Evolutionary conservation across 768 basidiomycete species (phyloP), one percentile per base, ranked within the genome.

Genomic region (Pleurotus ostreatus): DNA sequence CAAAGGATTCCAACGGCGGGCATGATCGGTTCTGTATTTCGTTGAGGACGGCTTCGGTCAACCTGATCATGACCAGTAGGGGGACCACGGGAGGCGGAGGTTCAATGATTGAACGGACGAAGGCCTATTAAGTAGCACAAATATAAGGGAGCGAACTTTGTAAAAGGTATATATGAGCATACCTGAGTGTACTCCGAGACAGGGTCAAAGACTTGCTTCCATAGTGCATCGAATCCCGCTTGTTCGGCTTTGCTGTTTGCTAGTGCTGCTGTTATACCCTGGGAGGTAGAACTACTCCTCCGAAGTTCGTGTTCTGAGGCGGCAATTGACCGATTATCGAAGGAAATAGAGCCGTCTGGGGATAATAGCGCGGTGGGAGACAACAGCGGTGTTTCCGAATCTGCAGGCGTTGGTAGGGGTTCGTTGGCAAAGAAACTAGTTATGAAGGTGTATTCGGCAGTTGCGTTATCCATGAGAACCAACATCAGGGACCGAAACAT

Each of bases 191-290:
- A 97, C 55, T 92, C 89, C 57, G 96, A 71, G 4, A 90, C 89
- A 1, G 97, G 93, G 60, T 96, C 95, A 71, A 97, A 84, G 40
- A 97, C 82, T 65, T 92, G 89, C 68, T 94, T 96, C 94, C 95
- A 99, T 9, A 92, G 75, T 1, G 74, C 73, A 62, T 85, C 82
- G 26, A 88, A 70, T 9, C 72, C 78, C 8, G 78, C 73, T 60
- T 83, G 80, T 55, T 88, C 84, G 55, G 83, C 81, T 69, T 85
- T 88, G 37, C 76, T 71, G n/a, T 15, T 53, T 8, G 51, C 39
- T 20, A 53, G 39, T 53, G 71, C 74, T 25, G 68, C 65, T 43
- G 71, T 64, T 40, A 69, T 73, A 52, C 70, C 69, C 7, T 68
- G 66, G 44, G 60, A 68, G 25, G 57, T 62, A 8, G 39, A 39